Conservation (phyloP, 495 filamentous ascomycete species). For the Bathelium albidoporum region DNA sequence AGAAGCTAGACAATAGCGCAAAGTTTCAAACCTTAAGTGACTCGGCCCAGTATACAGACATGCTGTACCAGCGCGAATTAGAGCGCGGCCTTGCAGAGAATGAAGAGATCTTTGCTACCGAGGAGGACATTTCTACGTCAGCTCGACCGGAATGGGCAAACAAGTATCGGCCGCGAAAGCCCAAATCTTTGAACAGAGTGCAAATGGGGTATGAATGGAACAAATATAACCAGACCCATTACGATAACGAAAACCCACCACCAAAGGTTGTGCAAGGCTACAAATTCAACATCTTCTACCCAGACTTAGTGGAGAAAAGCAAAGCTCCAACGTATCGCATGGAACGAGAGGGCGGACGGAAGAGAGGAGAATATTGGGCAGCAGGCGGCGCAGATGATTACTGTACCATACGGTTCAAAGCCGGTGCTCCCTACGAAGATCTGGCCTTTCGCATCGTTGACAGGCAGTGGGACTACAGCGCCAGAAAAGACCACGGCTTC, state of each 20-base stretch:
- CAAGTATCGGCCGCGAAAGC: conserved; percentile 87
- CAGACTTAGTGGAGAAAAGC: conserved; percentile 91
- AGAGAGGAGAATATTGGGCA: conserved; percentile 82
- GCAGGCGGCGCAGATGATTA: conserved; percentile 97
- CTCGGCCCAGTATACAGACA: conserved; percentile 37
- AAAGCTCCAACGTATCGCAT: conserved; percentile 94
- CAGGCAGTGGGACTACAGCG: conserved; percentile 98
- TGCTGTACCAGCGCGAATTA: conserved; percentile 84
- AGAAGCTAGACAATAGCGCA: neutral
- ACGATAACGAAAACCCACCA: conserved; percentile 96
- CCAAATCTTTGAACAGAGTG: conserved; percentile 93
- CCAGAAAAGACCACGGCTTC: conserved; percentile 89
- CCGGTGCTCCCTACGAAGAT: conserved; percentile 93
- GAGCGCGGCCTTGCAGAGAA: conserved; percentile 86
- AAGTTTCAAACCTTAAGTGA: neutral
- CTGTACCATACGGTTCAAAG: conserved; percentile 90
- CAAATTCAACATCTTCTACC: conserved; percentile 99
- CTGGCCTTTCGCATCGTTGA: conserved; percentile 97
- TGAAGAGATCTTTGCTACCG: conserved; percentile 90
- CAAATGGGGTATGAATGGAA: conserved; percentile 99
- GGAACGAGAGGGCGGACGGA: conserved; percentile 79
- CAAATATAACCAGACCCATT: conserved; percentile 99
- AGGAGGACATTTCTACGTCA: conserved; percentile 61
- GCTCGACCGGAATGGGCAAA: conserved; percentile 70
- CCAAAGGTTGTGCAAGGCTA: conserved; percentile 98